Conservation (phyloP, 1,139 yeast species). For the Sugiyamaella pinicola region DNA sequence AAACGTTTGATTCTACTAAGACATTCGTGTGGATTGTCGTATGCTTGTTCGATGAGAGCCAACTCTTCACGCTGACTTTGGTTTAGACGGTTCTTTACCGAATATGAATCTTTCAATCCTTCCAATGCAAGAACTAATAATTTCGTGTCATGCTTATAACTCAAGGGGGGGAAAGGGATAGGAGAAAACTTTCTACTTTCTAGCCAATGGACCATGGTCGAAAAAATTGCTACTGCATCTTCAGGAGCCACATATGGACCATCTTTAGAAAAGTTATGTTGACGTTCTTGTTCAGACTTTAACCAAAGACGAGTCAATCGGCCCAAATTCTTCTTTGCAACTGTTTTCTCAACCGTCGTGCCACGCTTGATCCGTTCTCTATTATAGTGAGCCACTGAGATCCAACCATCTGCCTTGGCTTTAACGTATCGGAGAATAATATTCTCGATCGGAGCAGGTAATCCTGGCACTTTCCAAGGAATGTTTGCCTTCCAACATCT, state of each 20-base stretch:
- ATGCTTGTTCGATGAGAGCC: constrained; percentile 92
- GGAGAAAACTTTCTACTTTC: constrained; percentile 83
- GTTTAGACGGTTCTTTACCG: constrained; percentile 81
- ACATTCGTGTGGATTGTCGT: constrained; percentile 94
- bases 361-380: constrained; percentile 88
- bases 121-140: constrained; percentile 86
- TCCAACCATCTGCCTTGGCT: constrained; percentile 98
- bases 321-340: constrained; percentile 89
- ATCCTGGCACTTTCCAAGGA: constrained; percentile 97
- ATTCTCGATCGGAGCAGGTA: constrained; percentile 86
- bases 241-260: constrained; percentile 88
- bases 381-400: constrained; percentile 88
- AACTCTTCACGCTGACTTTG: constrained; percentile 89
- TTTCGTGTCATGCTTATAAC: constrained; percentile 92
- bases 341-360: constrained; percentile 89
- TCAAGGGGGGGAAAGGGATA: constrained; percentile 90
- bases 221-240: constrained; percentile 84
- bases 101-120: constrained; percentile 77
- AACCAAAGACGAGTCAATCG: constrained; percentile 90
- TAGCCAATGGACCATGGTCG: constrained; percentile 91
- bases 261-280: constrained; percentile 72
- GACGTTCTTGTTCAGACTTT: constrained; percentile 89
- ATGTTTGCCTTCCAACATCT: constrained; percentile 99
- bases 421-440: constrained; percentile 87
- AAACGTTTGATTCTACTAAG: constrained; percentile 81